These are phyloP conservation scores for Alternaria brassicicola DNA, from an alignment of 2,329 filamentous ascomycete species.

Conservation along the genomic window DNA sequence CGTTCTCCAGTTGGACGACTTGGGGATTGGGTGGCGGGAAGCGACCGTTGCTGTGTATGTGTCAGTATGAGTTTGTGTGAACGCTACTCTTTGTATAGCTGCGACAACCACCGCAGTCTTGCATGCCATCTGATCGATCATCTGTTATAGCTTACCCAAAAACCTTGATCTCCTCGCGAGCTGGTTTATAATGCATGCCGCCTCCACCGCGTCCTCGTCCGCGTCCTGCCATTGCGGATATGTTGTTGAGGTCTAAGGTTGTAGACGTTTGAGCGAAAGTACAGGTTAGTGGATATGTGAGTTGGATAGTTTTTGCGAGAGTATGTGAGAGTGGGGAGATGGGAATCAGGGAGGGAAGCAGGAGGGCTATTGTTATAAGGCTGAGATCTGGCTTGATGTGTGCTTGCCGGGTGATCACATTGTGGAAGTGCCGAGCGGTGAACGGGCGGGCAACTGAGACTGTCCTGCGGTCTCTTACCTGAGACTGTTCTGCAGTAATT, in stretches of 20 bases:
- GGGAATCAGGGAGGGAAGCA: neutral
- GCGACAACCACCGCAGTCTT: neutral
- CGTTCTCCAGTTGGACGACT: slow-evolving; percentile 40
- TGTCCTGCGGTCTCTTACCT: neutral
- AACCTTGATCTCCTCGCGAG: neutral
- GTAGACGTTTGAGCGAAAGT: neutral
- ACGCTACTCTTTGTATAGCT: neutral
- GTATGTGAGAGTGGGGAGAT: neutral
- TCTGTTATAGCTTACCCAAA: neutral
- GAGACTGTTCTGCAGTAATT: neutral
- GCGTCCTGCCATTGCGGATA: neutral
- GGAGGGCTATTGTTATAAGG: neutral
- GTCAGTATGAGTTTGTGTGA: neutral
- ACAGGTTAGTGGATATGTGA: neutral
- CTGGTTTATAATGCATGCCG: neutral
- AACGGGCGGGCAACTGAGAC: neutral
- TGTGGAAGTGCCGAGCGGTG: neutral
- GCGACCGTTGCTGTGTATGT: slow-evolving; percentile 29
- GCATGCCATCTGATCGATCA: neutral
- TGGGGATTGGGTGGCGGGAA: slow-evolving; percentile 42
- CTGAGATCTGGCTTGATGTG: neutral
- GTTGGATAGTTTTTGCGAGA: neutral
- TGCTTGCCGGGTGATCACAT: neutral
- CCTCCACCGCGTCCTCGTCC: neutral
- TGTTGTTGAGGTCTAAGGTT: neutral